Evolutionary conservation across 2,329 filamentous ascomycete genomes (phyloP).

Genomic region (Diaporthe ampelina): DNA sequence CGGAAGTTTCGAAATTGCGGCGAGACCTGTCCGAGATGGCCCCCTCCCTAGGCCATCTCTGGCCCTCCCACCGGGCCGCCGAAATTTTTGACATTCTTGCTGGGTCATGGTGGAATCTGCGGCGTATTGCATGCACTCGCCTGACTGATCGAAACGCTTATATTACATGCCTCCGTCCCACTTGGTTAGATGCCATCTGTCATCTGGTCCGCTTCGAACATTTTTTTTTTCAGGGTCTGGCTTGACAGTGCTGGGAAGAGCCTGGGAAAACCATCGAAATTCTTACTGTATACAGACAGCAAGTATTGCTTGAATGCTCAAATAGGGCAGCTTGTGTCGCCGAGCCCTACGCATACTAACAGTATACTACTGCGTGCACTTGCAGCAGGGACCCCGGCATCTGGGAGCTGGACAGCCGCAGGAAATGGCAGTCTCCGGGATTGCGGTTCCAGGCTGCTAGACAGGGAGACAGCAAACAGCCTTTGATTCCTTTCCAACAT

Average conservation of each 20-base stretch:
- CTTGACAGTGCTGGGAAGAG: slow-evolving; percentile 32
- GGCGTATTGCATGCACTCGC: slow-evolving; percentile 24
- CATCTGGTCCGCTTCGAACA: slow-evolving; percentile 24
- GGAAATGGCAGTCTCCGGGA: slow-evolving; percentile 22
- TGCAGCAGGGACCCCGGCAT: slow-evolving; percentile 4
- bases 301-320: background rate
- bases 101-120: slow-evolving; percentile 32
- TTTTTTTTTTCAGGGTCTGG: background rate
- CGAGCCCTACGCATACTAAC: slow-evolving; percentile 28
- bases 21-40: slow-evolving; percentile 21
- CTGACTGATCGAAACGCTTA: slow-evolving; percentile 29
- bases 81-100: slow-evolving; percentile 32
- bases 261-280: background rate
- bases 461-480: background rate
- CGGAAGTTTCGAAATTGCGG: slow-evolving; percentile 24
- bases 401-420: slow-evolving; percentile 12
- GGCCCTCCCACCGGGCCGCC: slow-evolving; percentile 2
- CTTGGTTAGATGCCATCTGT: slow-evolving; percentile 24
- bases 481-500: background rate
- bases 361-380: background rate
- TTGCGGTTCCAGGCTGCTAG: background rate
- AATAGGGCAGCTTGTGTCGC: slow-evolving; percentile 11
- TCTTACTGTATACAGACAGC: background rate
- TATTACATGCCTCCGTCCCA: slow-evolving; percentile 37
- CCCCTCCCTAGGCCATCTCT: background rate